phyloP scores from a whole-genome alignment of 106 monocot genomes.

The Platanthera guangdongensis region DNA sequence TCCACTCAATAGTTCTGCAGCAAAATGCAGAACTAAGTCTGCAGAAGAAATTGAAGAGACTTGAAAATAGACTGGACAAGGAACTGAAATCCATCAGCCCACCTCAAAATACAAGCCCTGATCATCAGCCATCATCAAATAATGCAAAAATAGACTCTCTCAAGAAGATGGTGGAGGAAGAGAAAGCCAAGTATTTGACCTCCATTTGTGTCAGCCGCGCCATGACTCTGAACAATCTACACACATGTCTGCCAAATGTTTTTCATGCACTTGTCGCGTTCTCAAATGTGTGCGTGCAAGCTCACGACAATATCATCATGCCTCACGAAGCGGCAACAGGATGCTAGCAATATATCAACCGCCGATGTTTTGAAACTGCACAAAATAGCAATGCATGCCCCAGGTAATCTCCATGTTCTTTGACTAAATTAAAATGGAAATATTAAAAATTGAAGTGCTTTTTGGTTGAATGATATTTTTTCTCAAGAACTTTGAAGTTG shows the following conservation, averaged over 20 bases:
- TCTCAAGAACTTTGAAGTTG: too few relatives aligned
- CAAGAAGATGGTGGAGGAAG: conserved; percentile 60
- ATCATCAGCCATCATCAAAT: conserved; percentile 9
- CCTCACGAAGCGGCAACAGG: neutral
- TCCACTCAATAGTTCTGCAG: conserved; percentile 59
- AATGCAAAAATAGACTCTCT: conserved; percentile 39
- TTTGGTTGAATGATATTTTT: too few relatives aligned
- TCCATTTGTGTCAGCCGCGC: conserved; percentile 56
- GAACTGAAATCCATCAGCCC: conserved; percentile 29
- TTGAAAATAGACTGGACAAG: conserved; percentile 53
- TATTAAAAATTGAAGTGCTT: too few relatives aligned
- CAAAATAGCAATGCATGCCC: neutral
- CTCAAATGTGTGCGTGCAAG: conserved; percentile 42
- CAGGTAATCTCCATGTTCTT: too few relatives aligned
- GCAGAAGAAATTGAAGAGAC: conserved; percentile 48
- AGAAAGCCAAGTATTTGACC: conserved; percentile 50
- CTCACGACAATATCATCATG: conserved; percentile 36
- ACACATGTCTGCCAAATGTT: conserved; percentile 75
- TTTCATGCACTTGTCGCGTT: conserved; percentile 86
- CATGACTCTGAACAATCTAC: conserved; percentile 69
- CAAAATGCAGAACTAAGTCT: conserved; percentile 51
- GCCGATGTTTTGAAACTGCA: neutral
- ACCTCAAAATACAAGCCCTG: neutral
- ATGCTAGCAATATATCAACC: neutral
- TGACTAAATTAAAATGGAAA: too few relatives aligned